Evolutionary conservation across 257 asterid species (phyloP).

Genomic region (Paraleonurus japonicus): DNA sequence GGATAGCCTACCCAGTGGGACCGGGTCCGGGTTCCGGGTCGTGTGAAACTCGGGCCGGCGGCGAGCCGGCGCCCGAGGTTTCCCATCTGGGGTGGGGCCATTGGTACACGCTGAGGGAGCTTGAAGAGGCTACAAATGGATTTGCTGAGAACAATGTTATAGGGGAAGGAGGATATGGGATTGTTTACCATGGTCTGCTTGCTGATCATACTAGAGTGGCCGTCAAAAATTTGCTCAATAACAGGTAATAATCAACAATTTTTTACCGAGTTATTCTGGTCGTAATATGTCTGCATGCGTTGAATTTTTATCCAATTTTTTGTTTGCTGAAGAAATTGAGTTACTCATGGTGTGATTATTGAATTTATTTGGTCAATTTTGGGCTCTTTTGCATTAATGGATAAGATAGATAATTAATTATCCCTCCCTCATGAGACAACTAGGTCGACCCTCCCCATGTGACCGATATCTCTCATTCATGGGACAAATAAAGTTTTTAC

Average conservation of each 20-base stretch:
- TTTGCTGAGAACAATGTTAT: conserved; percentile 76
- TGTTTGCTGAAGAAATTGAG: background rate
- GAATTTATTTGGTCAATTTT: background rate
- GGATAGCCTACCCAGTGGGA: conserved; percentile 54
- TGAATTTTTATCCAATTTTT: background rate
- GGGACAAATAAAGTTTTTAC: too few relatives aligned
- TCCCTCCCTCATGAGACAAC: too few relatives aligned
- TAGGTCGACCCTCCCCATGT: too few relatives aligned
- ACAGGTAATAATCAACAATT: conserved; percentile 45
- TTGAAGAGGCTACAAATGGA: conserved; percentile 63
- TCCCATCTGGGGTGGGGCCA: conserved; percentile 98
- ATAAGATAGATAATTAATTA: too few relatives aligned
- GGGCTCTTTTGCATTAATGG: too few relatives aligned
- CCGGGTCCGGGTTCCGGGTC: conserved; percentile 40
- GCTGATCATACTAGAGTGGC: conserved; percentile 64
- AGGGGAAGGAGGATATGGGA: conserved; percentile 96
- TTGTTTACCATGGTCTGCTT: conserved; percentile 72
- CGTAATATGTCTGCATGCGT: background rate
- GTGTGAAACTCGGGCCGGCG: conserved; percentile 41
- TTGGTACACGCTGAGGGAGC: conserved; percentile 92
- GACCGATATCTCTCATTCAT: too few relatives aligned
- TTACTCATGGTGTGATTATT: background rate
- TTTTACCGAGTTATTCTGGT: background rate
- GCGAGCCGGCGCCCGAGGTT: conserved; percentile 67
- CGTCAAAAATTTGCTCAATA: conserved; percentile 86